These are phyloP conservation scores for Trypanosoma avium DNA, from an alignment of 208 protist species.

Conservation along the genomic window DNA sequence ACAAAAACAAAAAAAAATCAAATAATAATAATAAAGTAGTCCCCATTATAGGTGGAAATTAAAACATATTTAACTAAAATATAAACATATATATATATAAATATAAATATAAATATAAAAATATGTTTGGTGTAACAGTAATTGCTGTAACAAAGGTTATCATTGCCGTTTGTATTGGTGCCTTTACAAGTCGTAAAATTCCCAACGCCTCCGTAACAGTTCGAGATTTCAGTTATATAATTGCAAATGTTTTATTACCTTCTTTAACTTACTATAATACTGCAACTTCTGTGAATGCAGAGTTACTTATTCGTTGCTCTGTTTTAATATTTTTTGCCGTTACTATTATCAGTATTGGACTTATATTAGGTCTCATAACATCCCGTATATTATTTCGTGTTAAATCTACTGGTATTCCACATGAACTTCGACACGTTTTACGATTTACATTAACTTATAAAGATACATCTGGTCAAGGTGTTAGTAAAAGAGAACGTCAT, in stretches of 20 bases:
- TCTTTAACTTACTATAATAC: conserved; percentile 70
- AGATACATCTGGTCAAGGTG: conserved; percentile 13
- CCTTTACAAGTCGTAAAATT: conserved; percentile 50
- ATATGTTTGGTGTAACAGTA: conserved; percentile 67
- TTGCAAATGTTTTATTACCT: conserved; percentile 61
- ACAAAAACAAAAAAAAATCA: not conserved
- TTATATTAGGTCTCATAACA: conserved; percentile 22
- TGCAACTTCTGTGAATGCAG: conserved; percentile 33
- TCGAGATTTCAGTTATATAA: conserved; percentile 68
- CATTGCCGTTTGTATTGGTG: conserved; percentile 70
- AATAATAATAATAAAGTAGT: not conserved
- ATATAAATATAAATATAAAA: too few relatives aligned
- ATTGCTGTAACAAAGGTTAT: conserved; percentile 74
- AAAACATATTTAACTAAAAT: too few relatives aligned
- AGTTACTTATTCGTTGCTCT: conserved; percentile 47
- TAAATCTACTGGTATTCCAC: conserved; percentile 46
- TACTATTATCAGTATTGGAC: conserved; percentile 35
- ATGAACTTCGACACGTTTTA: conserved; percentile 44
- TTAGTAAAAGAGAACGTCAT: not conserved
- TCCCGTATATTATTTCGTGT: conserved; percentile 30
- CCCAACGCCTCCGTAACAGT: conserved; percentile 48
- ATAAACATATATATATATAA: too few relatives aligned
- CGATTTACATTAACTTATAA: conserved; percentile 40
- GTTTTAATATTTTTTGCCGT: conserved; percentile 54
- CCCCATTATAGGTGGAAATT: too few relatives aligned